Evolutionary conservation across 768 basidiomycete genomes (phyloP), one percentile per base, ranked within the genome.

Genomic region (Pulveroboletus sp.): DNA sequence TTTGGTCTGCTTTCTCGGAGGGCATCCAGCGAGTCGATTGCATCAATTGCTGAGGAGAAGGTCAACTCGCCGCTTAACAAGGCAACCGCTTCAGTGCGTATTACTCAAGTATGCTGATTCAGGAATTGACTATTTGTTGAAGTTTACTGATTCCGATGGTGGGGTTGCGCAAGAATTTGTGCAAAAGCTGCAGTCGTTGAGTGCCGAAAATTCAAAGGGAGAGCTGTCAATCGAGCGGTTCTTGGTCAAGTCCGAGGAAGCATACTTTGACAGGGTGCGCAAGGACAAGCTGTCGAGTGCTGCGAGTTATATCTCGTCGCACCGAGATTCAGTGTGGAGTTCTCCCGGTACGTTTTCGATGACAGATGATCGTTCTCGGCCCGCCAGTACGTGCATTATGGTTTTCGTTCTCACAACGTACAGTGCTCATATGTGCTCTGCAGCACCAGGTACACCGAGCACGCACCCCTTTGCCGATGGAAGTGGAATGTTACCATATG

Each of bases 81-180:
- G 70, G 91, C 93, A 10, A 90, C 92, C 60, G 86, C 86, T 46
- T 86, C 91, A 52, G 89, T 92, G 61, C 57, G 80, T 56, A 3
- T 26, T 26, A 6, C 24, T 7, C 39, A 24, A 37, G 37, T 26
- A 0, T 15, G 33, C 30, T 44, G 17, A 33, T 42, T 51, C 43
- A 4, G 7, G 15, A 4, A 27, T 48, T 54, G 39, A 52, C 17
- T 26, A 41, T 35, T 52, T 36, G 27, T 31, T 32, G 46, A 11
- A 93, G 87, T 96, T 96, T 70, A 95, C 93, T 18, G 93, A 95
- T 66, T 77, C 89, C 1, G 92, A 95, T 65, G 93, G 93, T 32
- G 90, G 90, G 41, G 93, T 96, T 43, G 88, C 92, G 9, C 80
- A 85, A 32, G 84, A 89, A 49, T 96, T 95, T 68, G 89, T 93